phyloP scores from a whole-genome alignment of 148 eudicot species.

The Camellia sinensis region DNA sequence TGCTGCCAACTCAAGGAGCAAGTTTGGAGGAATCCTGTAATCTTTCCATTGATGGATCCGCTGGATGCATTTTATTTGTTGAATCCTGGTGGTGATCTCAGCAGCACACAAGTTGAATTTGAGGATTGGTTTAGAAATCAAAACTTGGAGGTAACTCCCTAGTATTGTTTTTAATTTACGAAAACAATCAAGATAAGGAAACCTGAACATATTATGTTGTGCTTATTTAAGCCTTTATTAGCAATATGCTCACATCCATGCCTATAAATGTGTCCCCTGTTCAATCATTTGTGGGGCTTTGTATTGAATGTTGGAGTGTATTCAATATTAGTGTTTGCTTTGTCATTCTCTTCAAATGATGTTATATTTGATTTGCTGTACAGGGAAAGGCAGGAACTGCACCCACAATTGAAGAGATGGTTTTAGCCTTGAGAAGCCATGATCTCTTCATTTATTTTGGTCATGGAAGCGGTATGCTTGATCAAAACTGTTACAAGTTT shows the following conservation, averaged over 20 bases:
- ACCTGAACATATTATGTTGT: conserved; percentile 66
- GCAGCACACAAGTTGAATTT: conserved; percentile 67
- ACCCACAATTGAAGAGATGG: conserved; percentile 68
- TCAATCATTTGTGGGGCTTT: background rate
- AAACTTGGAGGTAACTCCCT: conserved; percentile 28
- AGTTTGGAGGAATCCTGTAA: conserved; percentile 23
- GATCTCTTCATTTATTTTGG: conserved; percentile 88
- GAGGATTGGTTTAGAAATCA: conserved; percentile 80
- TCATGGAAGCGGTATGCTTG: conserved; percentile 84
- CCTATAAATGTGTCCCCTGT: background rate
- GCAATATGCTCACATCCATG: background rate
- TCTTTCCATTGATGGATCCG: conserved; percentile 81
- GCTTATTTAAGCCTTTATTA: background rate
- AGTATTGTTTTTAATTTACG: background rate
- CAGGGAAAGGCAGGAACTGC: conserved; percentile 81
- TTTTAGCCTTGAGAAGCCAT: conserved; percentile 63
- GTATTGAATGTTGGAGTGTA: background rate
- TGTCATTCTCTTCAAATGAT: conserved; percentile 3
- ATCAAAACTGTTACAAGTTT: background rate
- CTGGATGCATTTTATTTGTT: conserved; percentile 86
- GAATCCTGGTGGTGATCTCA: conserved; percentile 93
- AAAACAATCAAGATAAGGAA: conserved; percentile 20
- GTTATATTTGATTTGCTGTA: background rate
- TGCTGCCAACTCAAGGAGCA: conserved; percentile 34
- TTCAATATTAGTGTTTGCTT: background rate